Base-by-base conservation (phyloP, 306 rosid genomes). In the Clitoria ternatea region DNA sequence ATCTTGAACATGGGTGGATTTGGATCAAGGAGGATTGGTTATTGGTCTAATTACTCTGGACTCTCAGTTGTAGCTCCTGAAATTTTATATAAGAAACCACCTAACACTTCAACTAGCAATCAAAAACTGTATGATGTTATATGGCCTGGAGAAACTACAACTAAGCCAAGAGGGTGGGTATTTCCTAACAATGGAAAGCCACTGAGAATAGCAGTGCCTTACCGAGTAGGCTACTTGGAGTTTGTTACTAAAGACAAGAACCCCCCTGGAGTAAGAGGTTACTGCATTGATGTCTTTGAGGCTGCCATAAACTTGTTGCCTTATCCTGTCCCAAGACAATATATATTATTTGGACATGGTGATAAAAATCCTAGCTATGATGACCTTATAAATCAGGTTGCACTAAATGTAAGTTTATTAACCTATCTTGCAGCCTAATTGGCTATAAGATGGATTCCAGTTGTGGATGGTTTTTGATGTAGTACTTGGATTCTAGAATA, bases 121-220 rank as follows among this genome's bases (percentile, higher is more conserved):
- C 87, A 86, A 40, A 74, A 61, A 36, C 87, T 91, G 44, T 70
- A 82, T 47, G 82, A 63, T 73, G 86, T 89, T 42, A 80, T 94
- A 78, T 94, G 99, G 99, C 97, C 99, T 1, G 99, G 99, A 19
- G 95, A 89, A 79, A 84, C 71, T 19, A 14, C 81, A 35, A 4
- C 5, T 3, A 71, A 0, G 29, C 99, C 99, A 43, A 80, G 81
- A 56, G 99, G 97, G 47, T 94, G 99, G 99, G 87, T 94, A 8
- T 94, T 94, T 68, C 99, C 97, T 2, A 85, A 91, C 87, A 94
- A 91, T 70, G 99, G 99, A 27, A 87, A 49, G 79, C 92, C 95
- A 10, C 69, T 94, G 53, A 80, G 88, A 54, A 89, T 94, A 60
- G 97, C 81, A 6, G 99, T 94, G 64, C 99, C 97, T 43, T 22